Evolutionary conservation across 345 rosid genomes (phyloP).

Genomic region (Gossypium ekmanianum): DNA sequence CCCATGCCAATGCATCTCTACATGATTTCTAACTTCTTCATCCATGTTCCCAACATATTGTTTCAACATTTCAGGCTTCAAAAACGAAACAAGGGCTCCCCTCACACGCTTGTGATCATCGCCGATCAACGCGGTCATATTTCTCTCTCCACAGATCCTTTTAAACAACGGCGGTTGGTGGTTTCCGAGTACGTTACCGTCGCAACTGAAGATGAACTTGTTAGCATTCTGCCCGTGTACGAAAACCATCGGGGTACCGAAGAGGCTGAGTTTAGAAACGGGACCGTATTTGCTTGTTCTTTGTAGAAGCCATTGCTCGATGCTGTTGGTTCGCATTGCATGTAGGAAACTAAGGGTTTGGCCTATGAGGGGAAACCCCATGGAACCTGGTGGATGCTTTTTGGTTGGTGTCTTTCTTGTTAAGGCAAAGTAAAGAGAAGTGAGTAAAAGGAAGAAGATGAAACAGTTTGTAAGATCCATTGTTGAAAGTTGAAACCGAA

Average conservation of each 20-base stretch:
- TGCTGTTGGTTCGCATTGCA: conserved; percentile 22
- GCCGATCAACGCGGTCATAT: conserved; percentile 30
- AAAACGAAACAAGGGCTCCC: conserved; percentile 36
- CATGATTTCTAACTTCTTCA: conserved; percentile 36
- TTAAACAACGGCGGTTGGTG: conserved; percentile 27
- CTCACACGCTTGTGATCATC: conserved; percentile 45
- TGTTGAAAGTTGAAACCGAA: background rate
- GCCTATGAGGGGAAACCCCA: conserved; percentile 39
- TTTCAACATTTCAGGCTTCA: conserved; percentile 53
- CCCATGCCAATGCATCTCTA: conserved; percentile 33
- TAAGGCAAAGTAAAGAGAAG: conserved; percentile 22
- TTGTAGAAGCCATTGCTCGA: conserved; percentile 33
- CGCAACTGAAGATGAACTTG: conserved; percentile 34
- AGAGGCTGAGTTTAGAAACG: conserved; percentile 35
- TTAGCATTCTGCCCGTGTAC: conserved; percentile 40
- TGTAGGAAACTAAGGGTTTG: conserved; percentile 31
- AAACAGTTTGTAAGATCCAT: background rate
- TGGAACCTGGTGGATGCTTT: conserved; percentile 38
- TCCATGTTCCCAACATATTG: conserved; percentile 42
- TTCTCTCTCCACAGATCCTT: conserved; percentile 30
- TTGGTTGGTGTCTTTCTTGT: conserved; percentile 14
- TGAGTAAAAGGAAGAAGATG: conserved; percentile 16
- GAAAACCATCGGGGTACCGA: conserved; percentile 41
- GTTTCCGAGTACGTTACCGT: conserved; percentile 21
- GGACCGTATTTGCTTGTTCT: conserved; percentile 35